phyloP scores from a whole-genome alignment of 2,329 filamentous ascomycete genomes.

The Alternaria triticimaculans region DNA sequence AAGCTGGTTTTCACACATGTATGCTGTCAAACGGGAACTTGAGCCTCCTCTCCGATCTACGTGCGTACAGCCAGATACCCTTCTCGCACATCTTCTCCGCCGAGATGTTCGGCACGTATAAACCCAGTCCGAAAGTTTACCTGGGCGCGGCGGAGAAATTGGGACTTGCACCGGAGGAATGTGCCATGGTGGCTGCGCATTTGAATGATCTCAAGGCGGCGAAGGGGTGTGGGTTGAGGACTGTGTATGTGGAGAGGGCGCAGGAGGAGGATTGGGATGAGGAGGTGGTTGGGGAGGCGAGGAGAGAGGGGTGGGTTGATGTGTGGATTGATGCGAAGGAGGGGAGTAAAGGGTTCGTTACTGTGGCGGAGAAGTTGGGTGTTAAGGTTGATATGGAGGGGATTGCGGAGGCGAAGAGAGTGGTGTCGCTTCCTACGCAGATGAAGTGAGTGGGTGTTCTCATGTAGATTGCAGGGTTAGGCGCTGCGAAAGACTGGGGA shows the following conservation, averaged over 20 bases:
- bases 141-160: constrained; percentile 69
- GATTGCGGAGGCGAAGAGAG: constrained; percentile 1
- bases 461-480: no score
- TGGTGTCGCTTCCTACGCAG: constrained; percentile 17
- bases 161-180: constrained; percentile 64
- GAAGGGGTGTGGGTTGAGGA: constrained; percentile 67
- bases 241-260: constrained; percentile 75
- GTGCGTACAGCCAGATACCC: constrained; percentile 62
- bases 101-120: constrained; percentile 76
- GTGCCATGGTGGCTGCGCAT: constrained; percentile 81
- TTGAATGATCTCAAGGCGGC: constrained; percentile 72
- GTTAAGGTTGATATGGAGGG: constrained; percentile 18
- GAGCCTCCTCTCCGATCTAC: constrained; percentile 69
- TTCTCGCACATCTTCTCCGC: constrained; percentile 70
- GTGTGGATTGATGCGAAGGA: constrained; percentile 53
- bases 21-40: constrained; percentile 79
- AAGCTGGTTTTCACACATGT: constrained; percentile 61
- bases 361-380: constrained; percentile 51
- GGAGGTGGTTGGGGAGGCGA: constrained; percentile 59
- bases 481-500: no score
- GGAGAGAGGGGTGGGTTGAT: constrained; percentile 68
- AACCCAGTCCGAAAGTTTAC: constrained; percentile 73
- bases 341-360: constrained; percentile 57
- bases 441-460: not conserved
- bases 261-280: constrained; percentile 68